Base-by-base conservation (phyloP, 192 early-diverging fungal genomes). In the Tieghemiomyces parasiticus region DNA sequence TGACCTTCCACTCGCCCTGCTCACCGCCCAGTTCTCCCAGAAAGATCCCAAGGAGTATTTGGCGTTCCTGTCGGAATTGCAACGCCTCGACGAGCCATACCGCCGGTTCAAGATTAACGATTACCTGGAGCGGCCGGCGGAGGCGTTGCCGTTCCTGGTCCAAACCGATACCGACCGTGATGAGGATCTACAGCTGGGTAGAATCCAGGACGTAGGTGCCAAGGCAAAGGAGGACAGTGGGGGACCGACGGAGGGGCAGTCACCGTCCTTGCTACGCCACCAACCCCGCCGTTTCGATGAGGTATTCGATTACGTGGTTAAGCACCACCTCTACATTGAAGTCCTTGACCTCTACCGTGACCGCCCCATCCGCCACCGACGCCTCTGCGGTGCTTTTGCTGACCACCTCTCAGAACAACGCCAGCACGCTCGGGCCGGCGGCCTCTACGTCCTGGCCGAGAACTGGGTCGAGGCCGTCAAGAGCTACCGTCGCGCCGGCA, bases 1-100 rank as follows among this genome's bases (percentile, higher is more conserved):
- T 64, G 90, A 98, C 61, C 88, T 98, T 65, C 72, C 81, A 16
- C 71, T 98, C 31, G 91, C 92, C 1, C 67, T 98, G 31, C 85
- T 93, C 83, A 91, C 96, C 34, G 95, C 93, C n/a, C 92, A 96
- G 66, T 87, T 90, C 69, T 89, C 89, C 26, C 93, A 98, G 60
- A 94, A 87, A 72, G 95, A 98, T 77, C 95, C 95, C 24, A 75
- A 89, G 30, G 95, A 98, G 72, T 98, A 95, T 60, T 69, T 98
- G 33, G 82, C 91, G 0, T 93, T 92, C 65, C 71, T 98, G 47
- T 74, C 84, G 33, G 82, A 84, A 50, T 81, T 98, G 33, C 79
- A 88, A 28, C 76, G 77, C 22, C 67, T 91, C n/a, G 74, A 83
- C 60, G 75, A 77, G 38, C 77, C 84, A 51, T 91, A 91, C 61